Conservation (phyloP, 495 filamentous ascomycete species). For the Penicillium silybi region DNA sequence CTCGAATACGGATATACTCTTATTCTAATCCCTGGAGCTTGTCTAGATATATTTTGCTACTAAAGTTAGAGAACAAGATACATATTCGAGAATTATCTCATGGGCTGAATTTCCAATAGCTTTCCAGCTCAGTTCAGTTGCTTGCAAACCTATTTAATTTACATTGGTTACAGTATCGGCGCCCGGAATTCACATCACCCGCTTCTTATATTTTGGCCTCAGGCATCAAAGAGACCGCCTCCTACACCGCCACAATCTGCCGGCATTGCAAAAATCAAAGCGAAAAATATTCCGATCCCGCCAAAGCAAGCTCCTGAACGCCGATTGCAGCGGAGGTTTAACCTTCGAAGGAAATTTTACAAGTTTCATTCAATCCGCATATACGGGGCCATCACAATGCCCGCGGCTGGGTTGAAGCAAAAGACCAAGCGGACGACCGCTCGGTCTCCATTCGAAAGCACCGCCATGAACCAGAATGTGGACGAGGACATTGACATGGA, state of each 20-base stretch:
- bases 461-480: slow-evolving; percentile 10
- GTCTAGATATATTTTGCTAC: not conserved
- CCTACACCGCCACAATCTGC: slow-evolving; percentile 22
- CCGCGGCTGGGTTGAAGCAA: slow-evolving; percentile 27
- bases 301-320: slow-evolving; percentile 15
- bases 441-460: slow-evolving; percentile 25
- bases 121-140: too few relatives aligned
- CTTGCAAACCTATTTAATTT: not conserved
- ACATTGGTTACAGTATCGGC: not conserved
- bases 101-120: too few relatives aligned
- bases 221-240: slow-evolving; percentile 10
- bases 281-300: slow-evolving; percentile 30
- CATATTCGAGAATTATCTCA: too few relatives aligned
- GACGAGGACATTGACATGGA: slow-evolving; percentile 32
- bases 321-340: slow-evolving; percentile 10
- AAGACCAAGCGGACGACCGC: slow-evolving; percentile 30
- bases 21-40: not conserved
- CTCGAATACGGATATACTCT: not conserved
- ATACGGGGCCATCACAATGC: slow-evolving; percentile 22
- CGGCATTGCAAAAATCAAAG: slow-evolving; percentile 24
- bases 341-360: not conserved
- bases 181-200: not conserved
- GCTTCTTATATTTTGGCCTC: not conserved
- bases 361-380: not conserved
- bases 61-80: not conserved